Base-by-base conservation (phyloP, 768 basidiomycete genomes). In the Thelephora ganbajun region DNA sequence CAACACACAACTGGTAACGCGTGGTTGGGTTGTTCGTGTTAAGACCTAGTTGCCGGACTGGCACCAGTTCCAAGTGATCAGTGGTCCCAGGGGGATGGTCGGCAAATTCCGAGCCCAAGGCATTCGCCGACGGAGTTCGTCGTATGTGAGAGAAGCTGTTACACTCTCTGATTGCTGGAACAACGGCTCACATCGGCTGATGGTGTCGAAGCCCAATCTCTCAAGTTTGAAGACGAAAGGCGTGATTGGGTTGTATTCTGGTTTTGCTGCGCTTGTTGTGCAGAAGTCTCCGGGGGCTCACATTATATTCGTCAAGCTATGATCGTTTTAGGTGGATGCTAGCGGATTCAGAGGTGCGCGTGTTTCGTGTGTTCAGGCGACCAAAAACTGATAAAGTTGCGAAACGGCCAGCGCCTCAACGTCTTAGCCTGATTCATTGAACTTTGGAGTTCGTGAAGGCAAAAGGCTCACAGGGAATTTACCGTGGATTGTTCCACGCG, bases 201-300 rank as follows among this genome's bases (percentile, higher is more conserved):
- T n/a, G n/a, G n/a, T n/a, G n/a, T n/a, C n/a, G n/a, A n/a, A n/a
- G n/a, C n/a, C n/a, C n/a, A n/a, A n/a, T n/a, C n/a, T n/a, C n/a
- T n/a, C n/a, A n/a, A n/a, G n/a, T n/a, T 48, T 94, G 23, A 69
- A 72, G 51, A 73, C 72, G 1, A 79, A 85, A 51, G 96, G 96
- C 7, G 54, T 96, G 11, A 59, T 61, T 0, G 96, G 94, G 0
- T 71, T 99, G n/a, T 99, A 99, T 55, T 87, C 91, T 0, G 92
- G 93, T 58, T 90, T 86, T 57, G 76, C 74, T 16, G 94, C 96
- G 0, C 73, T 98, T 12, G 77, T 98, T 5, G 70, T 91, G 12
- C 96, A 58, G 57, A 98, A 98, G 61, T 75, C 93, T 0, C 60
- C 78, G 54, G 98, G 98, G 69, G 96, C 96, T 1, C 96, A 92